A percentile compares a stretch with the other conserved stretches of the same genome.
Conservation (phyloP, 169 alveolate genomes). For the Eimeria sp. region DNA sequence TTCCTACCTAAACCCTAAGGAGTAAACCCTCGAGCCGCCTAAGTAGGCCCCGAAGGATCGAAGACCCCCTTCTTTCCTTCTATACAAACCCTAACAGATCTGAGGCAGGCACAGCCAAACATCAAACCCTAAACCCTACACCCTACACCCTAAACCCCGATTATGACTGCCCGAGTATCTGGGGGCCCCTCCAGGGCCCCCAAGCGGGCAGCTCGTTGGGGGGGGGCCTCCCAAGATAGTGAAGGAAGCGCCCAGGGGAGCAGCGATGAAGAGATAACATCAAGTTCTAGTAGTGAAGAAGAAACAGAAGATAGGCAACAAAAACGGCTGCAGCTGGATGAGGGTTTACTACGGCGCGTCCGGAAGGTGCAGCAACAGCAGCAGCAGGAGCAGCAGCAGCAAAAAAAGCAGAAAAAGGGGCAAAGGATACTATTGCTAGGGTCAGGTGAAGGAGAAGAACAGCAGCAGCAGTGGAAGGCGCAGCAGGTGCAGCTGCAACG, state of each 20-base stretch:
- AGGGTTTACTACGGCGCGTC: background rate
- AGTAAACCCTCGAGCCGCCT: background rate
- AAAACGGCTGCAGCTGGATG: constrained; percentile 8
- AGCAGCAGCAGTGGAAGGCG: constrained; percentile 44
- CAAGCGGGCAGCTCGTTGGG: constrained; percentile 6
- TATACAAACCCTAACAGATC: background rate
- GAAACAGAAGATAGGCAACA: background rate
- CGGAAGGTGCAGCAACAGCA: constrained; percentile 30
- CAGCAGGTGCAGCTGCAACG: constrained; percentile 61
- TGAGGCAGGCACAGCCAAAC: background rate
- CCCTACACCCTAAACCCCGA: background rate
- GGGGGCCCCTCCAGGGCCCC: constrained; percentile 52
- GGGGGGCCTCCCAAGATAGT: constrained; percentile 13
- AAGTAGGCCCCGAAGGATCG: background rate
- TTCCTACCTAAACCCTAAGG: constrained; percentile 4
- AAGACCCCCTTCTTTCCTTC: background rate
- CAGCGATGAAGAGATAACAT: background rate
- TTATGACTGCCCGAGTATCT: background rate
- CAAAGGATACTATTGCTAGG: background rate
- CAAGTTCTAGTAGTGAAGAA: constrained; percentile 2
- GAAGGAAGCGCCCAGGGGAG: background rate
- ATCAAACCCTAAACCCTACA: constrained; percentile 6
- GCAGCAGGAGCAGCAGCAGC: constrained; percentile 20
- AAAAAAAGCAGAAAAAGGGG: background rate
- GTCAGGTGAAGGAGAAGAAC: background rate